phyloP scores from a whole-genome alignment of 1,284 basidiomycete genomes.

The Rhodotorula sp. region DNA sequence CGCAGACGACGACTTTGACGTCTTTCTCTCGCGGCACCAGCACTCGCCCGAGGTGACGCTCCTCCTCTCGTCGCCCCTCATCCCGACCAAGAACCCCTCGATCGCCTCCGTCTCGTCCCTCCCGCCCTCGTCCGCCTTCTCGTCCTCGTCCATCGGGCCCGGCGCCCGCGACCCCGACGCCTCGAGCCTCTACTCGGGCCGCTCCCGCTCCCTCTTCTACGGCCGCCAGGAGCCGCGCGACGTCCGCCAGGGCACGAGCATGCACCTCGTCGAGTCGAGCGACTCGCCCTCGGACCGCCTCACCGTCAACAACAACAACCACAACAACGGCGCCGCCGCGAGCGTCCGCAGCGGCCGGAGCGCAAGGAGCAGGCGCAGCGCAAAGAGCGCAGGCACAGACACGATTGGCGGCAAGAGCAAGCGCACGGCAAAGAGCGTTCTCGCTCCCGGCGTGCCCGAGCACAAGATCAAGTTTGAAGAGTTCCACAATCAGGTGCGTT shows the following conservation, averaged over 20 bases:
- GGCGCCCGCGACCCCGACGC: conserved; percentile 14
- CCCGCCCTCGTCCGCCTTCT: conserved; percentile 29
- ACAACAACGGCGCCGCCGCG: neutral
- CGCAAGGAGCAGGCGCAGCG: conserved; percentile 22
- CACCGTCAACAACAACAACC: too few relatives aligned
- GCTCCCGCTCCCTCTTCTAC: conserved; percentile 24
- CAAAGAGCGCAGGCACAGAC: neutral
- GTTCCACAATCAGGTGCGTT: conserved; percentile 68
- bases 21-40: conserved; percentile 36
- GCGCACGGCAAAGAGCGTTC: conserved; percentile 14
- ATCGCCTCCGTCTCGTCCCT: conserved; percentile 41
- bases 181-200: conserved; percentile 32
- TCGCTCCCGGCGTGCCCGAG: conserved; percentile 56
- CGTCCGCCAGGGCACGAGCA: conserved; percentile 18
- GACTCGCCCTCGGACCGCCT: neutral
- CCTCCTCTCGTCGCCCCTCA: conserved; percentile 37
- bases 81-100: conserved; percentile 40
- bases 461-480: conserved; percentile 76
- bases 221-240: conserved; percentile 15
- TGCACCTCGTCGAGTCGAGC: conserved; percentile 30
- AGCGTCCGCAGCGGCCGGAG: conserved; percentile 22
- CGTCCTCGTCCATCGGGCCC: conserved; percentile 1
- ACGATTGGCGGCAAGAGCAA: conserved; percentile 14
- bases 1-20: conserved; percentile 46
- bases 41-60: conserved; percentile 40